Percentiles rank a stretch among this genome's conserved stretches.
These are phyloP conservation scores for Durio zibethinus DNA, from an alignment of 345 rosid genomes.

Conservation along the genomic window DNA sequence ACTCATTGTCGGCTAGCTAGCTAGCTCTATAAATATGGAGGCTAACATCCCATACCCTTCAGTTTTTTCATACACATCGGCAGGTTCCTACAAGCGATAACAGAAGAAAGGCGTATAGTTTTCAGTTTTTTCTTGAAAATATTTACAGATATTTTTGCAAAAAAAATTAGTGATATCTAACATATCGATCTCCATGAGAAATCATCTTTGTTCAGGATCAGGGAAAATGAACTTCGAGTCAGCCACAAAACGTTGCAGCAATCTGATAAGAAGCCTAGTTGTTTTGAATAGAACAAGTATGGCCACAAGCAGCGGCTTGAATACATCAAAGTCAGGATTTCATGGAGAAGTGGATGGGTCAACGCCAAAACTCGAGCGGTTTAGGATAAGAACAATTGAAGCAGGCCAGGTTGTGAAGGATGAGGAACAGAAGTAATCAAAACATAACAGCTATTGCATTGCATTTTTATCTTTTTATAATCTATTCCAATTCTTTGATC, in stretches of 20 bases:
- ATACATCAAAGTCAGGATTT: neutral
- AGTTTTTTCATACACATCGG: neutral
- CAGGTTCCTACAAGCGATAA: neutral
- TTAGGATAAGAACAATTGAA: conserved; percentile 2
- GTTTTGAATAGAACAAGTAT: neutral
- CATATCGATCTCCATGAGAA: neutral
- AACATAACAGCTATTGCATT: neutral
- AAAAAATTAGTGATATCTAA: too few species aligned
- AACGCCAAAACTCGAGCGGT: conserved; percentile 1
- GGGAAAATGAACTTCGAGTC: neutral
- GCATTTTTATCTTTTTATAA: neutral
- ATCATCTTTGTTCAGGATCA: neutral
- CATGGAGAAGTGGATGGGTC: conserved; percentile 1
- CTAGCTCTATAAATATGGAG: neutral
- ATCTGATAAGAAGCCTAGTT: neutral
- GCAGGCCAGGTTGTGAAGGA: conserved; percentile 8
- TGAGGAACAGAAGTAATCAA: neutral
- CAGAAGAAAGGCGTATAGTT: neutral
- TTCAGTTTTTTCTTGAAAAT: neutral
- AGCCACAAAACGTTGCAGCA: neutral
- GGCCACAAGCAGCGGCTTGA: neutral
- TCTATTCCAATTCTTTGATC: neutral
- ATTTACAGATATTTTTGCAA: neutral
- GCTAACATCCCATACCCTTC: neutral
- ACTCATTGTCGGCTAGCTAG: neutral